Percentiles rank a stretch among this genome's conserved stretches.
phyloP scores from a whole-genome alignment of 2,329 filamentous ascomycete species.

The Claviceps sp. region DNA sequence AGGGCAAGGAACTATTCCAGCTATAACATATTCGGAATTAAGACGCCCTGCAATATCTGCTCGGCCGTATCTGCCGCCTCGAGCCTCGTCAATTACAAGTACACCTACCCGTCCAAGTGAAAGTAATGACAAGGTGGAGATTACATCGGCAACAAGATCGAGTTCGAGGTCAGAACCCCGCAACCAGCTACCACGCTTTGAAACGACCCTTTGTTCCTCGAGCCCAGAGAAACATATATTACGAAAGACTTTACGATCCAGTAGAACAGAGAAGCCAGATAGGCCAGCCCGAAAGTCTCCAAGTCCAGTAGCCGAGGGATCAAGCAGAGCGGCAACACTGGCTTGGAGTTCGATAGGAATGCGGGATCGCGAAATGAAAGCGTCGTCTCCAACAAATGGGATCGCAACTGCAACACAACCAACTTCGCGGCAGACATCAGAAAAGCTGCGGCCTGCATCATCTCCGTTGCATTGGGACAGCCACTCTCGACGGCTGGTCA shows the following conservation, averaged over 20 bases:
- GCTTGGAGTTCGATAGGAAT: conserved; percentile 42
- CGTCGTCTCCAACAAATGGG: conserved; percentile 12
- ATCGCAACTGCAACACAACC: conserved; percentile 10
- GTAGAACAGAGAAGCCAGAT: conserved; percentile 29
- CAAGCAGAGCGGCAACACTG: conserved; percentile 50
- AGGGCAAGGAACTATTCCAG: conserved; percentile 69
- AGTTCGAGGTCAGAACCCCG: conserved; percentile 20
- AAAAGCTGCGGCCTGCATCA: conserved; percentile 20
- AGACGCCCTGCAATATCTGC: conserved; percentile 51
- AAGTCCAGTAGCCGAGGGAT: conserved; percentile 34
- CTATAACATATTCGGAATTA: conserved; percentile 67
- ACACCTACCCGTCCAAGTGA: conserved; percentile 19
- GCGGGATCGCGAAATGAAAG: conserved; percentile 21
- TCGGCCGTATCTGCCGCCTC: conserved; percentile 42
- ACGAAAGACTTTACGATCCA: conserved; percentile 45
- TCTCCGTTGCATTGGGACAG: conserved; percentile 37
- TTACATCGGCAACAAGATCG: conserved; percentile 7
- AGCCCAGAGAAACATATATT: conserved; percentile 50
- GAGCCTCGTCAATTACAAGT: conserved; percentile 37
- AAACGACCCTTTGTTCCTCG: conserved; percentile 31
- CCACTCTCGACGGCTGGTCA: conserved; percentile 37
- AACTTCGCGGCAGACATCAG: conserved; percentile 15
- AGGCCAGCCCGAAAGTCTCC: conserved; percentile 27
- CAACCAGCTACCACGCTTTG: conserved; percentile 19
- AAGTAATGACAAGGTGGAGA: conserved; percentile 11